Percentiles rank a stretch among this genome's conserved stretches.
These are phyloP conservation scores for Globisporangium nodosum DNA, from an alignment of 352 stramenopile genomes.

Conservation along the genomic window DNA sequence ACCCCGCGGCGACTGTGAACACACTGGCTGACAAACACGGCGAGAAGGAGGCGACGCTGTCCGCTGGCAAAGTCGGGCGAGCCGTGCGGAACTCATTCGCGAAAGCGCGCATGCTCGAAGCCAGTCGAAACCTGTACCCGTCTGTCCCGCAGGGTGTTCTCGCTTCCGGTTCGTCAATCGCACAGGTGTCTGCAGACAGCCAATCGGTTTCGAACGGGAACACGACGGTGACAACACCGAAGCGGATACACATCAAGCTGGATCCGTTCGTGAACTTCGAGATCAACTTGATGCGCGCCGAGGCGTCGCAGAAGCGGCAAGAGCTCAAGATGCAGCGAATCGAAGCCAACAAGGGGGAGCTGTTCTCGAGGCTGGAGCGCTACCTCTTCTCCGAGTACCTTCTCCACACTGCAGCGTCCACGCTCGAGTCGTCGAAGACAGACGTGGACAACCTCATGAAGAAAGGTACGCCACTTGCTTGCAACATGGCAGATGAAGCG, in stretches of 20 bases:
- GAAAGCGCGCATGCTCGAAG: constrained; percentile 31
- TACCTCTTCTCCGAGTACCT: constrained; percentile 82
- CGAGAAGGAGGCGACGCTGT: constrained; percentile 12
- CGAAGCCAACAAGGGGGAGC: constrained; percentile 73
- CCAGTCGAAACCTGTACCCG: constrained; percentile 35
- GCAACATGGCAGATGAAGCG: background rate
- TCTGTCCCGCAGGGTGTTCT: constrained; percentile 15
- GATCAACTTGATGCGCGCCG: constrained; percentile 72
- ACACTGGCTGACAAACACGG: constrained; percentile 5
- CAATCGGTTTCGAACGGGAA: constrained; percentile 24
- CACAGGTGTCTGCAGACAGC: constrained; percentile 15
- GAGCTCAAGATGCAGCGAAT: constrained; percentile 84
- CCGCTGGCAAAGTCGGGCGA: constrained; percentile 22
- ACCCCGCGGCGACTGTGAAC: background rate
- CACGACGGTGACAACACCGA: constrained; percentile 14
- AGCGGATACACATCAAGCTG: constrained; percentile 64
- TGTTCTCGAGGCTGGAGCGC: constrained; percentile 63
- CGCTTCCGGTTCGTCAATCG: background rate
- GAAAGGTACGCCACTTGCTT: constrained; percentile 43
- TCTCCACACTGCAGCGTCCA: constrained; percentile 55
- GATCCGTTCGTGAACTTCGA: constrained; percentile 82
- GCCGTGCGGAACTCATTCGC: constrained; percentile 43
- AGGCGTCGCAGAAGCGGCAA: constrained; percentile 73
- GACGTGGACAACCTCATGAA: constrained; percentile 60
- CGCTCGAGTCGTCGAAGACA: constrained; percentile 50